Percentiles rank a stretch among this genome's conserved stretches.
Conservation (phyloP, 106 monocot species). For the Dioscorea dumetorum region DNA sequence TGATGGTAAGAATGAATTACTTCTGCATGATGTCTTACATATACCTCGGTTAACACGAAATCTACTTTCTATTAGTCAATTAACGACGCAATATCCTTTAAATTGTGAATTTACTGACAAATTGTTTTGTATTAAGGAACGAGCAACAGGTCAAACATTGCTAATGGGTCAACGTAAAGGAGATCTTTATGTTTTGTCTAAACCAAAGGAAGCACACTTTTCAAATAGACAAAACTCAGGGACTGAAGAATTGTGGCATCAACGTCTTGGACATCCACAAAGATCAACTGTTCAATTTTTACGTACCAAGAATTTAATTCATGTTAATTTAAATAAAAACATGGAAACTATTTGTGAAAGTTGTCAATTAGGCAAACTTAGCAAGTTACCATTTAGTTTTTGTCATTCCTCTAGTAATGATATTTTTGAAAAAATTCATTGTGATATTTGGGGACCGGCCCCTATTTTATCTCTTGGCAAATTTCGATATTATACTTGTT, state of each 20-base stretch:
- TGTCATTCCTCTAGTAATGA: neutral
- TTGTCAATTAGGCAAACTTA: neutral
- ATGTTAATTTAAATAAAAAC: neutral
- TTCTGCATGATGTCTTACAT: neutral
- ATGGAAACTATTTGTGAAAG: neutral
- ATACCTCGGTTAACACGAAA: neutral
- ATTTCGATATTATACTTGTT: neutral
- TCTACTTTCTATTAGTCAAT: neutral
- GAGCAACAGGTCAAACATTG: neutral
- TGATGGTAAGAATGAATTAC: neutral
- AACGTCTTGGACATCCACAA: neutral
- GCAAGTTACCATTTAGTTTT: neutral
- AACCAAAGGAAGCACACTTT: neutral
- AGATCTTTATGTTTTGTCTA: neutral
- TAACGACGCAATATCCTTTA: neutral
- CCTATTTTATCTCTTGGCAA: neutral
- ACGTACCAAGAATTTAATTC: neutral
- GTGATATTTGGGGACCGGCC: neutral
- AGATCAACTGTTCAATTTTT: neutral
- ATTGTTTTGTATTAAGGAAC: neutral
- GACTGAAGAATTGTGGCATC: neutral
- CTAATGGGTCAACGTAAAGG: neutral
- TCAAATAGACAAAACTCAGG: neutral
- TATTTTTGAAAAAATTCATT: neutral
- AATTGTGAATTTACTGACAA: neutral